Evolutionary conservation across 345 rosid species (phyloP).

Genomic region (Viola odorata): DNA sequence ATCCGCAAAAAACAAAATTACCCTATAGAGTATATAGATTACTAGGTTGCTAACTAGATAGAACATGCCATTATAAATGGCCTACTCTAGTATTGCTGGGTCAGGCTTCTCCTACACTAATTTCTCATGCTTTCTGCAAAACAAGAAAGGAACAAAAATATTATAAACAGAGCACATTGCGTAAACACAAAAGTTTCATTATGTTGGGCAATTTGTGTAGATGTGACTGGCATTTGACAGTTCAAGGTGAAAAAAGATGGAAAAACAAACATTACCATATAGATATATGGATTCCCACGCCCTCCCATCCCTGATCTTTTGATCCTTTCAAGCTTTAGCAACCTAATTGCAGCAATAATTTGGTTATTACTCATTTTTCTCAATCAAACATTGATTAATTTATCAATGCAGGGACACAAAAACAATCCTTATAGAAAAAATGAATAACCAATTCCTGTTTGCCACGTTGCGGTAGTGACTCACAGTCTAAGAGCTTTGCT

Average conservation of each 20-base stretch:
- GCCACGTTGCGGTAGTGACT: background rate
- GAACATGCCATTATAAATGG: no score
- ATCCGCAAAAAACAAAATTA: no score
- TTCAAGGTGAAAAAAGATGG: background rate
- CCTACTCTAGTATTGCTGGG: no score
- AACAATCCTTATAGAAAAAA: background rate
- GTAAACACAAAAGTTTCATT: background rate
- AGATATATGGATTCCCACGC: conserved; percentile 66
- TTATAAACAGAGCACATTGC: background rate
- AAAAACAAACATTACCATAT: conserved; percentile 43
- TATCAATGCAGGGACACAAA: background rate
- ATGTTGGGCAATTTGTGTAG: background rate
- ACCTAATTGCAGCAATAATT: conserved; percentile 29
- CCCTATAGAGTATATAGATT: background rate
- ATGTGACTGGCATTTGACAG: no score
- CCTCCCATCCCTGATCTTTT: conserved; percentile 83
- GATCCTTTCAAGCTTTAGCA: conserved; percentile 54
- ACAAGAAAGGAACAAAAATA: background rate
- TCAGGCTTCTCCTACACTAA: conserved; percentile 3
- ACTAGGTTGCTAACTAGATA: background rate
- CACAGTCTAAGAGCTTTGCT: conserved; percentile 96
- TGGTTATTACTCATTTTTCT: background rate
- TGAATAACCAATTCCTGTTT: background rate
- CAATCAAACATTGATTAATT: no score
- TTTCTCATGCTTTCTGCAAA: conserved; percentile 30